These are phyloP conservation scores for Cryoendolithus antarcticus DNA, from an alignment of 2,329 filamentous ascomycete species.

Conservation along the genomic window DNA sequence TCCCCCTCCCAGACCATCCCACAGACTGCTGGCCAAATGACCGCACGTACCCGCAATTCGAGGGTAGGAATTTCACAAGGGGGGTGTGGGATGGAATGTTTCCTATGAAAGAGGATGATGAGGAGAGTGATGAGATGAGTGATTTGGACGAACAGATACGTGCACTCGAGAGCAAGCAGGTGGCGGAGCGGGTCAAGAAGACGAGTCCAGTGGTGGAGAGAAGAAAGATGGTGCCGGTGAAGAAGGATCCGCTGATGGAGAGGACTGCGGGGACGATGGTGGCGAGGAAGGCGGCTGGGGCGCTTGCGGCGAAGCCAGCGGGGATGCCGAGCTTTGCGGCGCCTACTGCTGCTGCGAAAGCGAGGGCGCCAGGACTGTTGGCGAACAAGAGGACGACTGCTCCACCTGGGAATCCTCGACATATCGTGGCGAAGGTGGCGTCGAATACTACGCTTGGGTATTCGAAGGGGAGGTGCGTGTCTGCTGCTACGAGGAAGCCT, in stretches of 20 bases:
- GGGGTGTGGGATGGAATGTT: slow-evolving; percentile 38
- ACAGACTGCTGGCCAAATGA: slow-evolving; percentile 18
- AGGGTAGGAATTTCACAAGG: slow-evolving; percentile 39
- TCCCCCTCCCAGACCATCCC: slow-evolving; percentile 26
- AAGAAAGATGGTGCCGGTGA: slow-evolving; percentile 1
- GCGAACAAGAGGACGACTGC: slow-evolving; percentile 12
- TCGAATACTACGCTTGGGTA: slow-evolving; percentile 80
- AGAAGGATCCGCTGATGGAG: slow-evolving; percentile 1
- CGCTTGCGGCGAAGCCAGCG: slow-evolving; percentile 26
- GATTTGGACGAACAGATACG: slow-evolving; percentile 47
- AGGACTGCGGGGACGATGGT: slow-evolving; percentile 38
- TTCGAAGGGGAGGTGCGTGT: slow-evolving; percentile 55
- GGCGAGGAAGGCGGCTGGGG: slow-evolving; percentile 38
- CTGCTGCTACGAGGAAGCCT: slow-evolving; percentile 25
- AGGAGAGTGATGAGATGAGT: slow-evolving; percentile 51
- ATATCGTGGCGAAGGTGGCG: slow-evolving; percentile 49
- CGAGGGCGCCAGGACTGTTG: slow-evolving; percentile 25
- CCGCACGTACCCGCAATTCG: slow-evolving; percentile 26
- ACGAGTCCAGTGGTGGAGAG: slow-evolving; percentile 1
- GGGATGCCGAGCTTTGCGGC: slow-evolving; percentile 27
- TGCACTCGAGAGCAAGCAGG: slow-evolving; percentile 14
- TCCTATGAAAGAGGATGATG: slow-evolving; percentile 44
- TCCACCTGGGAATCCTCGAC: slow-evolving; percentile 32
- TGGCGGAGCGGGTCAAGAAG: slow-evolving; percentile 13
- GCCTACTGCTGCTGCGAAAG: slow-evolving; percentile 28